Evolutionary conservation across 1,139 yeast genomes (phyloP).

Genomic region (Petasospora fabianii): DNA sequence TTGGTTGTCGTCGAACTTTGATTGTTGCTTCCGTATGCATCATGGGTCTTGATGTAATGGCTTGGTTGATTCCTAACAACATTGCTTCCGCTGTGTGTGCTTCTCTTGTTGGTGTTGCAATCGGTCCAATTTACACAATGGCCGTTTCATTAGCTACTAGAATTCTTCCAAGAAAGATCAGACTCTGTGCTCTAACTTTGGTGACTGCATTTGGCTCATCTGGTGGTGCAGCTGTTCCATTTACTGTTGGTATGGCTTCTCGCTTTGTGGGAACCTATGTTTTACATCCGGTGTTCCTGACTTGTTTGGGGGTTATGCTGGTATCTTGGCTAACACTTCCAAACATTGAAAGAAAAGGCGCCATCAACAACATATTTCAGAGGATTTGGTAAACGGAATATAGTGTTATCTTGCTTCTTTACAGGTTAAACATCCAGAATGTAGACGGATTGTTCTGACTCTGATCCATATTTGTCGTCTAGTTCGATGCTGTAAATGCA

Average conservation of each 20-base stretch:
- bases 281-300: constrained; percentile 50
- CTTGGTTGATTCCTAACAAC: constrained; percentile 45
- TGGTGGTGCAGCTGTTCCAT: constrained; percentile 60
- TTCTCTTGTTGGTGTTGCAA: constrained; percentile 44
- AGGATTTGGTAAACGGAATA: constrained; percentile 25
- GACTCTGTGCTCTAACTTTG: constrained; percentile 49
- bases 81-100: constrained; percentile 44
- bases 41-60: constrained; percentile 37
- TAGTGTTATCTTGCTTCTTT: too few relatives aligned
- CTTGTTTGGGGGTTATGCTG: constrained; percentile 37
- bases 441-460: too few relatives aligned
- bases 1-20: constrained; percentile 51
- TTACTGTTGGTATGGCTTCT: constrained; percentile 51
- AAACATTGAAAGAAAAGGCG: constrained; percentile 31
- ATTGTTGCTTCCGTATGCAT: constrained; percentile 35
- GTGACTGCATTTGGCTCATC: constrained; percentile 58
- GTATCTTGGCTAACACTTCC: constrained; percentile 47
- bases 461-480: too few relatives aligned
- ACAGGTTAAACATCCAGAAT: too few relatives aligned
- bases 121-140: constrained; percentile 56
- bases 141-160: constrained; percentile 45
- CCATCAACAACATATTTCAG: constrained; percentile 19
- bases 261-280: constrained; percentile 49
- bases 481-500: too few relatives aligned
- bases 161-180: constrained; percentile 52